A percentile compares a stretch with the other conserved stretches of the same genome.
Evolutionary conservation across 176 grass and related monocot genomes (phyloP).

Genomic region (Cenchrus fungigraminus): DNA sequence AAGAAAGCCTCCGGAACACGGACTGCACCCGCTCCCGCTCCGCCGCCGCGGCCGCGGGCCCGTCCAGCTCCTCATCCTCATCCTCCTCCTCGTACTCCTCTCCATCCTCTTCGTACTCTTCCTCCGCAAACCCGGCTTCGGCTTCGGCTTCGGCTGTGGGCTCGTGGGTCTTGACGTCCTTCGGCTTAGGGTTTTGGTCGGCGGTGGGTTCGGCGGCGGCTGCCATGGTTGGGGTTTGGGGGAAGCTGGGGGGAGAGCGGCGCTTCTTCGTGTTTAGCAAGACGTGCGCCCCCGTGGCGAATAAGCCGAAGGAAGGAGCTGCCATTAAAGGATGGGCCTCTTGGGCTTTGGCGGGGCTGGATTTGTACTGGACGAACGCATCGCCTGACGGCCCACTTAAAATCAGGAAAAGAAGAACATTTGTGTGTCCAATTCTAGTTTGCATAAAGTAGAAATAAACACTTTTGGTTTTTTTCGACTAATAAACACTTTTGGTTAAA

Average conservation of each 20-base stretch:
- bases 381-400: neutral
- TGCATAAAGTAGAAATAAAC: neutral
- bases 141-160: neutral
- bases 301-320: neutral
- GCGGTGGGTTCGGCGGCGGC: conserved; percentile 48
- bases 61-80: conserved; percentile 61
- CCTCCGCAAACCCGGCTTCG: conserved; percentile 28
- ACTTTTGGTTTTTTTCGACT: neutral
- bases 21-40: conserved; percentile 62
- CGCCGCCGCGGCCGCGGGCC: conserved; percentile 28
- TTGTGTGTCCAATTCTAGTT: neutral
- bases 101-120: conserved; percentile 42
- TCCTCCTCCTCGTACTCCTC: conserved; percentile 27
- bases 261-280: conserved; percentile 20
- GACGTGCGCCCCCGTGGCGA: neutral
- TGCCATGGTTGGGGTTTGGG: conserved; percentile 46
- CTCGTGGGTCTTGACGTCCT: conserved; percentile 4
- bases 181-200: conserved; percentile 55
- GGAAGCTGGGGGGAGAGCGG: neutral
- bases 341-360: neutral
- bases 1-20: conserved; percentile 56
- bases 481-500: too few species aligned
- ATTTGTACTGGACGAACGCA: neutral
- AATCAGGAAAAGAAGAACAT: neutral
- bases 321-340: neutral